phyloP scores from a whole-genome alignment of 2,329 filamentous ascomycete species.

The Drechslerella dactyloides region DNA sequence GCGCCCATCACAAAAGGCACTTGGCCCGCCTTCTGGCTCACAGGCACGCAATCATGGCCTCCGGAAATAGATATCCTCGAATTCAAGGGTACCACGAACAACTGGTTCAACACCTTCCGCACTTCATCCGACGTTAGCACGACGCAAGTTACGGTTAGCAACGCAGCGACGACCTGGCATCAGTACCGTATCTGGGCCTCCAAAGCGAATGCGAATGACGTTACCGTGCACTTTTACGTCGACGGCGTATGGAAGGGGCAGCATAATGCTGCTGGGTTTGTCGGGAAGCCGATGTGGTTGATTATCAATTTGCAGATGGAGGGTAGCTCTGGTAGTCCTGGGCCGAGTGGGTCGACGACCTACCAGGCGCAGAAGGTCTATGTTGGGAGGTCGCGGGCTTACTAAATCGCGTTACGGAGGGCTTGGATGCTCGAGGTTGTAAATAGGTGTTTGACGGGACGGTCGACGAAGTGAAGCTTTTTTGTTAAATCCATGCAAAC shows the following conservation, averaged over 20 bases:
- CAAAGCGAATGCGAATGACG: conserved; percentile 63
- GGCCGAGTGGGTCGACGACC: conserved; percentile 39
- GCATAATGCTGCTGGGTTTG: conserved; percentile 49
- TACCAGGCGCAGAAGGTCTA: conserved; percentile 49
- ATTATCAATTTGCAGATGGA: conserved; percentile 51
- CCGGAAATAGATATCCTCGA: conserved; percentile 68
- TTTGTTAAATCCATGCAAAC: too few relatives aligned
- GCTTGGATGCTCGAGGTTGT: too few relatives aligned
- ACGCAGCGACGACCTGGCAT: conserved; percentile 61
- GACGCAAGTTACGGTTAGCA: conserved; percentile 62
- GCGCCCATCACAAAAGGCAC: conserved; percentile 59
- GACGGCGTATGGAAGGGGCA: conserved; percentile 58
- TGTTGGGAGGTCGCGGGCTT: conserved; percentile 38
- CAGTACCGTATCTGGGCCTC: conserved; percentile 63
- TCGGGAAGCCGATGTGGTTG: conserved; percentile 46
- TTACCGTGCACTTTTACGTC: conserved; percentile 65
- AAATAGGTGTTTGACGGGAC: too few relatives aligned
- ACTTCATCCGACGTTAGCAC: conserved; percentile 61
- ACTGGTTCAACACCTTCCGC: conserved; percentile 66
- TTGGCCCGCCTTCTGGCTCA: conserved; percentile 69
- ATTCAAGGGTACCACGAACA: conserved; percentile 67
- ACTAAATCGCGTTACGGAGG: conserved; percentile 2
- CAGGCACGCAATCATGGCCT: conserved; percentile 65
- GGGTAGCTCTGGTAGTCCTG: conserved; percentile 44
- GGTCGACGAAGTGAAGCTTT: too few relatives aligned